Evolutionary conservation across 2,329 filamentous ascomycete species (phyloP).

Genomic region (Monosporascus sp.): DNA sequence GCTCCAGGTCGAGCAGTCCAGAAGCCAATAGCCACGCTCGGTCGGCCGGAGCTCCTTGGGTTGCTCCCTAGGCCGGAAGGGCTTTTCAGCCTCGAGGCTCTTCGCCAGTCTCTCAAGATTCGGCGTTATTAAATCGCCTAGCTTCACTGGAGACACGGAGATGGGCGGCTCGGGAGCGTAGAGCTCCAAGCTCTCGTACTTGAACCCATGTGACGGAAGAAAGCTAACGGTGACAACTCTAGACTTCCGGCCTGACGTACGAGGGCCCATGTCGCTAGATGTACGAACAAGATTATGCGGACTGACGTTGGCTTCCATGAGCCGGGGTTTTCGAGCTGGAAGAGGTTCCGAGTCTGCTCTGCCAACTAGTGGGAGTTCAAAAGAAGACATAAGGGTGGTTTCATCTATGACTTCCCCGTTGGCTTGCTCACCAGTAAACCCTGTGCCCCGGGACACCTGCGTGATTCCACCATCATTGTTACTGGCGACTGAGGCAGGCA

Average conservation of each 20-base stretch:
- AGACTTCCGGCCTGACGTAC: constrained; percentile 11
- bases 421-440: not conserved
- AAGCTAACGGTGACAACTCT: constrained; percentile 16
- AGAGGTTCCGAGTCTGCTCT: constrained; percentile 31
- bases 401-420: constrained; percentile 21
- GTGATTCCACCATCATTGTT: not conserved
- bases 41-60: constrained; percentile 46
- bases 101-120: constrained; percentile 47
- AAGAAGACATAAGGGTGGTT: constrained; percentile 15
- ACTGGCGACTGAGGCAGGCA: not conserved
- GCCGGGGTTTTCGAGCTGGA: constrained; percentile 19
- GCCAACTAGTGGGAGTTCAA: constrained; percentile 5
- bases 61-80: constrained; percentile 48
- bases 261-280: constrained; percentile 29
- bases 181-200: constrained; percentile 41
- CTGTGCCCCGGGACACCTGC: not conserved
- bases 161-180: constrained; percentile 48
- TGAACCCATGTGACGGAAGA: constrained; percentile 19
- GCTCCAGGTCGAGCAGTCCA: constrained; percentile 55
- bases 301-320: constrained; percentile 6
- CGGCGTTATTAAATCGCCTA: constrained; percentile 50
- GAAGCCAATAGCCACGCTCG: constrained; percentile 74
- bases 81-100: constrained; percentile 44
- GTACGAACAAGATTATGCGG: constrained; percentile 24
- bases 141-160: constrained; percentile 36